Evolutionary conservation across 2,329 filamentous ascomycete genomes (phyloP), one percentile per base, ranked within the genome.

Genomic region (Chaetomium globosum): DNA sequence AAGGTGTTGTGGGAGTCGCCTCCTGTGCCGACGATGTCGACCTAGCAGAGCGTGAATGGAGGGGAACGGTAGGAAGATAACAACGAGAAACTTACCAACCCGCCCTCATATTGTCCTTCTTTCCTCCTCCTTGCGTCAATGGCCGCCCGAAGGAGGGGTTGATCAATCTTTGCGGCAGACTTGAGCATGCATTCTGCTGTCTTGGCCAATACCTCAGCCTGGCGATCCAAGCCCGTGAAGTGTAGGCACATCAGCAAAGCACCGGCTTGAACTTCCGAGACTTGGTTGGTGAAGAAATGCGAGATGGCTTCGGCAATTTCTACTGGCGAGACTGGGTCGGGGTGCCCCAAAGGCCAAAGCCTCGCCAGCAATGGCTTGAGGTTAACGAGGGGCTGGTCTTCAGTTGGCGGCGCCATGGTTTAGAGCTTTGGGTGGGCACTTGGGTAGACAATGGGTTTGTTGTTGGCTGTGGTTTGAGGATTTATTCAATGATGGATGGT

Each of bases 1-100:
- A 97, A 99, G 39, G 95, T 99, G 77, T 96, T 92, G 83, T 98
- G 93, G 23, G 90, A 89, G 80, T 99, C 95, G 74, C 95, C 95
- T 70, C 95, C 95, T 8, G 95, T 99, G 71, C 95, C 95, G 65
- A 99, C 95, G 76, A 99, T 98, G 77, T 99, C 95, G 76, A 93
- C 88, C 81, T 87, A 19, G 16, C 21, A 21, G n/a, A 19, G 39
- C 39, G 67, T 71, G 46, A 69, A 68, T 65, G 36, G 62, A 26
- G 26, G 23, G 26, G 12, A 33, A 43, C 39, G 43, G 43, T 62
- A 33, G 52, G 28, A 49, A n/a, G 55, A 21, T 16, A 28, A 54
- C 16, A 30, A 30, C 54, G 19, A 6, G 23, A 52, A 52, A 78
- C 89, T 80, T 82, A 96, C 92, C 75, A 99, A 80, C 4, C 94